Evolutionary conservation across 306 rosid genomes (phyloP), one percentile per base, ranked within the genome.

Genomic region (Quillaja saponaria): DNA sequence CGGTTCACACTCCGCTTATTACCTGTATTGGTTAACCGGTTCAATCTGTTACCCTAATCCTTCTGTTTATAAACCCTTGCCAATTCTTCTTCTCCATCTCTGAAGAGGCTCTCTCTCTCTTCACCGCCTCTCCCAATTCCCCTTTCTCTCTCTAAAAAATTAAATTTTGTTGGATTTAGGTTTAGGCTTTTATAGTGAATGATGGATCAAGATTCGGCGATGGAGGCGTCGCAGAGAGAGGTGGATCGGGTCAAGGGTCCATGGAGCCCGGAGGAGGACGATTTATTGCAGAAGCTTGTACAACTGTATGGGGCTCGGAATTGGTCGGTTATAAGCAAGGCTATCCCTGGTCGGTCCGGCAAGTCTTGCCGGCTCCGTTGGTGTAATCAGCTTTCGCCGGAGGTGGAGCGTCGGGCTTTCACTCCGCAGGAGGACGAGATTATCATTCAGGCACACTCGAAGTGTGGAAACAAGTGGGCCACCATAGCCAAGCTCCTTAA

Each of bases 381-480:
- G 90, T 81, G 82, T 41, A 84, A 84, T 57, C 87, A 84, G 75
- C 77, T 84, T 13, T 84, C 83, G 37, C 87, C 90, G n/a, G 79
- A 75, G 38, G 81, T 84, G 20, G 78, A 76, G 66, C 87, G 76
- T 37, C 79, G 79, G 3, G 13, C 85, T 0, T 84, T 84, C 71
- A 66, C 85, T 5, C 37, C 60, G 4, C 77, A 69, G 47, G 90
- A 84, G 65, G 90, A 79, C 21, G 63, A 63, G 31, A 46, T 71
- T 49, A 81, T 84, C 16, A 10, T 60, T 6, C 14, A 55, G 14
- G 83, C 87, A 0, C 90, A 84, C 35, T 25, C 71, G 3, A 64
- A 52, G 56, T 65, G 39, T 64, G 87, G 87, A 5, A 84, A 84
- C 73, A 76, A 76, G 66, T 84, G 85, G 90, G 87, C 90, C 67